phyloP scores from a whole-genome alignment of 495 filamentous ascomycete species.

The Neurospora sp. region DNA sequence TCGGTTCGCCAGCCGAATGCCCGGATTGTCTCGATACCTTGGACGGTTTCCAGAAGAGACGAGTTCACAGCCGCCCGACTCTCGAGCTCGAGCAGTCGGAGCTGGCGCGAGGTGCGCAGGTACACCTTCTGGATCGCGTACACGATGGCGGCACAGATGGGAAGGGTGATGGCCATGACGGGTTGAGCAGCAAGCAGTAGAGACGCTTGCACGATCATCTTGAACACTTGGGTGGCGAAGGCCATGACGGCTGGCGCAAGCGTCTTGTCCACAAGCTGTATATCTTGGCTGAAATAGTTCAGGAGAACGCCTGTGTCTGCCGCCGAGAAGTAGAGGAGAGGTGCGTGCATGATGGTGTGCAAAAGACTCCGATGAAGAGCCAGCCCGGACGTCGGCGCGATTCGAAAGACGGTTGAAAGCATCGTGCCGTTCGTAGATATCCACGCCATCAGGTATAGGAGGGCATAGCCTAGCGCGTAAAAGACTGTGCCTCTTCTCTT shows the following conservation, averaged over 20 bases:
- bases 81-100: conserved; percentile 55
- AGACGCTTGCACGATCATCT: conserved; percentile 20
- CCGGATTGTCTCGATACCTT: conserved; percentile 35
- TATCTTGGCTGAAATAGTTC: conserved; percentile 47
- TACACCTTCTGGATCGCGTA: conserved; percentile 52
- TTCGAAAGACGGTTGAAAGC: conserved; percentile 8
- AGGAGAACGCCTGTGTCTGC: conserved; percentile 17
- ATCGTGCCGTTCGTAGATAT: conserved; percentile 15
- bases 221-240: conserved; percentile 14
- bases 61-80: conserved; percentile 50
- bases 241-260: conserved; percentile 19
- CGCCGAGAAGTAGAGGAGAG: conserved; percentile 2
- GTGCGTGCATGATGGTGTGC: conserved; percentile 8
- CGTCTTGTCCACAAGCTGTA: conserved; percentile 50
- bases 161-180: conserved; percentile 30
- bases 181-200: conserved; percentile 37
- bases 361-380: conserved; percentile 14
- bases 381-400: conserved; percentile 8
- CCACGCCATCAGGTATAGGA: conserved; percentile 23
- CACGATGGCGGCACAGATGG: conserved; percentile 20
- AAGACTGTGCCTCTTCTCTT: conserved; percentile 7
- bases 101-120: conserved; percentile 52
- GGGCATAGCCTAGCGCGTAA: conserved; percentile 22
- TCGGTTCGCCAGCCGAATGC: conserved; percentile 33
- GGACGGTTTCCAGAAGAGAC: conserved; percentile 44